Evolutionary conservation across 306 rosid species (phyloP).

Genomic region (Luffa acutangula): DNA sequence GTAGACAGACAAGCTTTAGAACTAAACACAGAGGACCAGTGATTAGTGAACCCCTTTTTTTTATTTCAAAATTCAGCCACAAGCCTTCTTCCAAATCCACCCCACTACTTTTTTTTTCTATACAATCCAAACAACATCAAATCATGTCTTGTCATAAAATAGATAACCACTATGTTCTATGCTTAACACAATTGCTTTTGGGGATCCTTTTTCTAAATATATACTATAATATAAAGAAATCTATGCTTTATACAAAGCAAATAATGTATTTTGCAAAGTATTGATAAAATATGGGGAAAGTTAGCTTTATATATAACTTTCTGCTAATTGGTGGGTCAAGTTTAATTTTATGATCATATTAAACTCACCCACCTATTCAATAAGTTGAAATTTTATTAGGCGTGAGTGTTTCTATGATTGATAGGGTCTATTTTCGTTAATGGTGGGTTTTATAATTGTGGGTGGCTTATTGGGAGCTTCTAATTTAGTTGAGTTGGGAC

Average conservation of each 20-base stretch:
- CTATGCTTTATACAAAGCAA: neutral
- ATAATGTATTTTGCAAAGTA: neutral
- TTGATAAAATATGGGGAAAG: neutral
- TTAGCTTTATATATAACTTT: neutral
- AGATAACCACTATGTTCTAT: neutral
- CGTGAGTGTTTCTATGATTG: neutral
- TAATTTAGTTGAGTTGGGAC: neutral
- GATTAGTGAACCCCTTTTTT: neutral
- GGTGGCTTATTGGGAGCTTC: no score
- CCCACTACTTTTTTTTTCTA: neutral
- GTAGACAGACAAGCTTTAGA: slow-evolving; percentile 1
- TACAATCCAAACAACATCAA: neutral
- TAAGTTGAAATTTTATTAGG: no score
- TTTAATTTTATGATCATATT: neutral
- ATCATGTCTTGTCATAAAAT: slow-evolving; percentile 4
- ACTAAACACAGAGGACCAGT: neutral
- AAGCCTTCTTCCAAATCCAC: neutral
- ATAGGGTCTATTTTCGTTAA: neutral
- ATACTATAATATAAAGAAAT: neutral
- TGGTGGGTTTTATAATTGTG: no score
- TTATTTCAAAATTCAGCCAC: neutral
- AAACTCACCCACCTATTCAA: neutral
- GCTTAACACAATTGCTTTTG: neutral
- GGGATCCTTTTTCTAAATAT: neutral
- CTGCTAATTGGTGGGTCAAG: neutral